phyloP scores from a whole-genome alignment of 495 filamentous ascomycete species.

The Xylaria longipes region DNA sequence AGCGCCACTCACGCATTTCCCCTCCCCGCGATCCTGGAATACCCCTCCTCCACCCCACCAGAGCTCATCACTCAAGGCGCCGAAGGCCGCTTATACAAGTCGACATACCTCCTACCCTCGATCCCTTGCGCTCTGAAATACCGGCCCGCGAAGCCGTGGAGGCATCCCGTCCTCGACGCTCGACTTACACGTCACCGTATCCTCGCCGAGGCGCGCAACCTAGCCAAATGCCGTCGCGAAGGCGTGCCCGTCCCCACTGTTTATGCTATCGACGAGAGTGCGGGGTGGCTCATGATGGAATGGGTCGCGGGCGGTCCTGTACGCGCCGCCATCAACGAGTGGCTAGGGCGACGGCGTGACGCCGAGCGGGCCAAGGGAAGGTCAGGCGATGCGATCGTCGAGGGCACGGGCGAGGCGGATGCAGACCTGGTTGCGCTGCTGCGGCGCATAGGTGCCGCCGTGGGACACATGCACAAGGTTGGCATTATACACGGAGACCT shows the following conservation, averaged over 20 bases:
- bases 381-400: constrained; percentile 49
- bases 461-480: constrained; percentile 80
- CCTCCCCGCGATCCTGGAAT: constrained; percentile 68
- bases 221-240: constrained; percentile 74
- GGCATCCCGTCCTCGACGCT: constrained; percentile 88
- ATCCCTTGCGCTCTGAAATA: constrained; percentile 86
- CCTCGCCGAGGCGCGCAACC: constrained; percentile 83
- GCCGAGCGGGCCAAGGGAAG: constrained; percentile 47
- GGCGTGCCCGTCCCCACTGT: constrained; percentile 81
- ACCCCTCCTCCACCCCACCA: constrained; percentile 64
- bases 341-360: constrained; percentile 50
- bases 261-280: constrained; percentile 73
- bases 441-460: constrained; percentile 70
- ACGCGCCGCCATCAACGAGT: constrained; percentile 68
- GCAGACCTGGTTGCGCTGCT: constrained; percentile 62
- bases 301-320: constrained; percentile 82
- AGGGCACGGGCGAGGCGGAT: constrained; percentile 45
- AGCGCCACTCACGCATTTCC: constrained; percentile 42
- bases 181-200: constrained; percentile 86
- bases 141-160: constrained; percentile 90
- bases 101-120: constrained; percentile 73
- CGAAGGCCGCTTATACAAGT: constrained; percentile 91
- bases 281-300: constrained; percentile 87
- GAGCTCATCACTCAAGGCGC: constrained; percentile 86
- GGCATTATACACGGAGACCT: constrained; percentile 94